Evolutionary conservation across 2,329 filamentous ascomycete genomes (phyloP), one percentile per base, ranked within the genome.

Genomic region (Lecanicillium sp.): DNA sequence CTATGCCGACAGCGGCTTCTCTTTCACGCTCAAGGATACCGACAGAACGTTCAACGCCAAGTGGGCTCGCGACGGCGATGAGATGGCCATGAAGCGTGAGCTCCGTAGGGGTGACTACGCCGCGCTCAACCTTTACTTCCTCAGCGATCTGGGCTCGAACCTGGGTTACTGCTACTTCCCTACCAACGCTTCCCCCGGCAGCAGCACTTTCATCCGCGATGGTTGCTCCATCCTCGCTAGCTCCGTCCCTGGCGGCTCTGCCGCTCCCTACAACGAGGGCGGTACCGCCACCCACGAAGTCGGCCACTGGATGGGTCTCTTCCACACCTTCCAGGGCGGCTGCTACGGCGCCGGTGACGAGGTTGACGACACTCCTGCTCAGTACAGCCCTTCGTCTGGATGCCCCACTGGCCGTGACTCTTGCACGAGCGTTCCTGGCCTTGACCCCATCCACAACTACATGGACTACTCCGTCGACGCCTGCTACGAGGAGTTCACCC

Each of bases 271-370:
- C 45, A 52, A 58, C 48, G 47, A 52, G n/a, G 57, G 59, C 14
- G 54, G 52, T 46, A 55, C 56, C 4, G 48, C 45, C 19, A 50
- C 48, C 27, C 66, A 70, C 54, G 67, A 71, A 52, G 53, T 64
- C 31, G 67, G 67, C 13, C 67, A 71, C 55, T 71, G 67, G 67
- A 51, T 70, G 37, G 66, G 67, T 36, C 59, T 71, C 17, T 59
- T 57, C 48, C 67, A 71, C 52, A 68, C 66, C 33, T 71, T 71
- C 51, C 50, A 68, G 43, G 65, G 60, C 31, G 63, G 60, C 43
- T 61, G 60, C 47, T 14, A 33, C 14, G 50, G 54, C 6, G 43
- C 35, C 32, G 64, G 63, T 29, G 67, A 70, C 47, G 50, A 25
- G 22, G 22, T 25, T 25, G 22, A 25, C 11, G 22, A 25, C 22